phyloP scores from a whole-genome alignment of 2,329 filamentous ascomycete genomes.

The Pestalotiopsis sp. region DNA sequence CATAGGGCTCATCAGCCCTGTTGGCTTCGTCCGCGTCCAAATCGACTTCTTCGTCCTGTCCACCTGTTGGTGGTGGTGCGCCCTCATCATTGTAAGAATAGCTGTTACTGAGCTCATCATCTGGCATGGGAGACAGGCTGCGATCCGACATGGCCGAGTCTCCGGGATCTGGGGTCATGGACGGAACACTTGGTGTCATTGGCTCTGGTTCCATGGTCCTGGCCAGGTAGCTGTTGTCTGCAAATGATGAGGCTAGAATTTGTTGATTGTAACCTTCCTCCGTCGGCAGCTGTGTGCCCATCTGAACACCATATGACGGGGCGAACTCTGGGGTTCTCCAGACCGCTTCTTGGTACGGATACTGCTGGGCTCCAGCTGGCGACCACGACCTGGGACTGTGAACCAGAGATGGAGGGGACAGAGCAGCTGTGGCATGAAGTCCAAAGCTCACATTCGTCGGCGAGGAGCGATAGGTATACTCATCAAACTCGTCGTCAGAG shows the following conservation, averaged over 20 bases:
- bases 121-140: conserved; percentile 14
- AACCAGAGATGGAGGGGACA: conserved; percentile 16
- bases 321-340: conserved; percentile 17
- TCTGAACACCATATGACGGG: conserved; percentile 14
- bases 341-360: conserved; percentile 18
- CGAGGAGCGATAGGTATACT: conserved; percentile 37
- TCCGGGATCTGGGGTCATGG: conserved; percentile 11
- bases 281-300: conserved; percentile 14
- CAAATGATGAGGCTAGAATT: conserved; percentile 14
- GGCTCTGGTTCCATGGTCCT: conserved; percentile 15
- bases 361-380: conserved; percentile 19
- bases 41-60: conserved; percentile 19
- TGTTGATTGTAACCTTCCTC: conserved; percentile 18
- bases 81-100: conserved; percentile 14
- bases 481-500: conserved; percentile 40
- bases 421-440: conserved; percentile 12
- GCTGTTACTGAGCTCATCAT: neutral
- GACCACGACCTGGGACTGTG: conserved; percentile 36
- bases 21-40: conserved; percentile 25
- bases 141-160: conserved; percentile 12
- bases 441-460: conserved; percentile 24
- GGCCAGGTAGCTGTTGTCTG: conserved; percentile 4
- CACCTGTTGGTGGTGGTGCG: neutral
- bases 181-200: conserved; percentile 15
- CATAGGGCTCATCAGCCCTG: conserved; percentile 69